phyloP scores from a whole-genome alignment of 176 grass and related monocot species.

The Oryza glaberrima region DNA sequence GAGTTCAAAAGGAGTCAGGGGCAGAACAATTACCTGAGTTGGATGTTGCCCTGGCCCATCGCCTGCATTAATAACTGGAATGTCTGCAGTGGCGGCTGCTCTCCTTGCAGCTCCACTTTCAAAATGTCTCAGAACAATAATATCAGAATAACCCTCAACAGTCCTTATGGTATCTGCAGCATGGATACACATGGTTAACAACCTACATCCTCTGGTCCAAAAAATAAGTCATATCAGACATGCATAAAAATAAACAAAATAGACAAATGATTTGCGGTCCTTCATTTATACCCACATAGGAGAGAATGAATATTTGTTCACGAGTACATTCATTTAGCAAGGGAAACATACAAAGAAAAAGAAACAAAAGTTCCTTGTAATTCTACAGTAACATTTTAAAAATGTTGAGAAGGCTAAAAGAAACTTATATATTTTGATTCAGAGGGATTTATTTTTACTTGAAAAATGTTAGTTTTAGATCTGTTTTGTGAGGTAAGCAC shows the following conservation, averaged over 20 bases:
- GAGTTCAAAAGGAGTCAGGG: neutral
- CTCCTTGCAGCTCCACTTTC: slow-evolving; percentile 86
- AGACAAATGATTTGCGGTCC: neutral
- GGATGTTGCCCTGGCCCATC: slow-evolving; percentile 93
- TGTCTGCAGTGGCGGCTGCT: slow-evolving; percentile 63
- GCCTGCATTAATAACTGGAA: slow-evolving; percentile 90
- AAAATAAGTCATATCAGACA: neutral
- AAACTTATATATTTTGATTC: too few species aligned
- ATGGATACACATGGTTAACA: slow-evolving; percentile 22
- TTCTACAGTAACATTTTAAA: too few species aligned
- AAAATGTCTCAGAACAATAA: slow-evolving; percentile 89
- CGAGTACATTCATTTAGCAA: neutral
- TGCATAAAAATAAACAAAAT: neutral
- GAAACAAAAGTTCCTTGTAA: too few species aligned
- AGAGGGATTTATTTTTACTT: neutral
- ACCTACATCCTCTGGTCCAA: neutral
- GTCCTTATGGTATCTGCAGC: slow-evolving; percentile 91
- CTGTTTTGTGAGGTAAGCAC: neutral
- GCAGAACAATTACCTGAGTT: slow-evolving; percentile 66
- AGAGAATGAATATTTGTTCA: neutral
- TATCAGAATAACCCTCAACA: slow-evolving; percentile 81
- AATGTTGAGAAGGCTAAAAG: too few species aligned
- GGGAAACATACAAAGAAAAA: too few species aligned
- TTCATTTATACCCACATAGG: neutral
- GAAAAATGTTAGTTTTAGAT: neutral